Evolutionary conservation across 2,329 filamentous ascomycete species (phyloP).

Genomic region (Aspergillus viridinutans): DNA sequence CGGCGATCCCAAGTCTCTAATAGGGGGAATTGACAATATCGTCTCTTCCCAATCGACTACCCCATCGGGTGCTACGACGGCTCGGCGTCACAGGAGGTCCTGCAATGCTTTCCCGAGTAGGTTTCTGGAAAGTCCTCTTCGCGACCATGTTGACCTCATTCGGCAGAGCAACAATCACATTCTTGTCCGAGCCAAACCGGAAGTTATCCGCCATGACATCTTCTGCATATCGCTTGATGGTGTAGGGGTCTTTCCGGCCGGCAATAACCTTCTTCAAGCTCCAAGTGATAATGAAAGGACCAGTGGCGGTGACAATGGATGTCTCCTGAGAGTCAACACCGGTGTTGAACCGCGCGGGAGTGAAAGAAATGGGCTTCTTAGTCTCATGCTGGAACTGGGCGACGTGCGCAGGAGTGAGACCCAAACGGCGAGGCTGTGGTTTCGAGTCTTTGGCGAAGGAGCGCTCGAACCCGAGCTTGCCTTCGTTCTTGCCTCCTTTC

Average conservation of each 20-base stretch:
- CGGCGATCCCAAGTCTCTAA: constrained; percentile 26
- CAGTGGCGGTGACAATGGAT: constrained; percentile 93
- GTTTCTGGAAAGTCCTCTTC: constrained; percentile 76
- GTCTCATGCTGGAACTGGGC: constrained; percentile 98
- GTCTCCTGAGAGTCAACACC: constrained; percentile 78
- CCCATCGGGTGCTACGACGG: constrained; percentile 32
- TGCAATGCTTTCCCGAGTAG: constrained; percentile 90
- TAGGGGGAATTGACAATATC: constrained; percentile 78
- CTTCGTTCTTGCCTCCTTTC: constrained; percentile 90
- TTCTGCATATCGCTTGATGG: constrained; percentile 92
- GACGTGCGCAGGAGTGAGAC: constrained; percentile 83
- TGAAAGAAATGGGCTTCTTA: constrained; percentile 79
- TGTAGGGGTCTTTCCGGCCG: constrained; percentile 81
- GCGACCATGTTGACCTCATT: constrained; percentile 98
- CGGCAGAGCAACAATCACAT: constrained; percentile 92
- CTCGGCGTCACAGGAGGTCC: constrained; percentile 47
- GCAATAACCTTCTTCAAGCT: constrained; percentile 82
- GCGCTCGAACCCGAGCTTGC: constrained; percentile 96
- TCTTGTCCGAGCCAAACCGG: constrained; percentile 94
- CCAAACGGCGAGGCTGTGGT: constrained; percentile 85
- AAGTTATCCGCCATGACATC: constrained; percentile 98
- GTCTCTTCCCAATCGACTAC: constrained; percentile 60
- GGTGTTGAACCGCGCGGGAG: constrained; percentile 88
- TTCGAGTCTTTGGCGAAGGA: constrained; percentile 89
- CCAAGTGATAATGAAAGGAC: constrained; percentile 96